These are phyloP conservation scores for Hypoxylon sp. DNA, from an alignment of 2,329 filamentous ascomycete genomes.

Conservation along the genomic window DNA sequence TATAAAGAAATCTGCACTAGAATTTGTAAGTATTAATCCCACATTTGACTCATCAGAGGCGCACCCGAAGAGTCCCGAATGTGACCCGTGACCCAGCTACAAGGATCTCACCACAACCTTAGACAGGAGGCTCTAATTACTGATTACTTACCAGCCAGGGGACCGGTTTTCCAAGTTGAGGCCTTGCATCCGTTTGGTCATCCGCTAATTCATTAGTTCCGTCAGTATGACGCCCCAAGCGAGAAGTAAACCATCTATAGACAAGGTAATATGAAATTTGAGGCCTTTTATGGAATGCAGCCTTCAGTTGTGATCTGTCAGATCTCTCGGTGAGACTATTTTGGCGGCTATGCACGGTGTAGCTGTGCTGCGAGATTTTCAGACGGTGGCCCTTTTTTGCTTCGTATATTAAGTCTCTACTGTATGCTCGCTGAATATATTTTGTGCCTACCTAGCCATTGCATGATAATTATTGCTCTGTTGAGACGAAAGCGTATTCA, in stretches of 20 bases:
- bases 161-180: slow-evolving; percentile 11
- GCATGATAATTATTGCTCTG: neutral
- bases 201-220: slow-evolving; percentile 13
- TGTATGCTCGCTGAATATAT: neutral
- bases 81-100: slow-evolving; percentile 26
- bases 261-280: slow-evolving; percentile 15
- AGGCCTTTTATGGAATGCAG: slow-evolving; percentile 31
- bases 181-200: neutral
- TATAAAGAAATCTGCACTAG: slow-evolving; percentile 5
- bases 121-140: slow-evolving; percentile 12
- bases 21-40: slow-evolving; percentile 21
- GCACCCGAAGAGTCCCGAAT: slow-evolving; percentile 29
- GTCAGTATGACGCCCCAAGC: neutral
- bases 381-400: neutral
- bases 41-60: slow-evolving; percentile 31
- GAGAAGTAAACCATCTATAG: slow-evolving; percentile 2
- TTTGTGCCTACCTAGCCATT: slow-evolving; percentile 2
- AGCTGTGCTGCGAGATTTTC: neutral
- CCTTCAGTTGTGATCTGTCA: slow-evolving; percentile 19
- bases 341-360: neutral
- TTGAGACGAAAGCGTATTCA: neutral
- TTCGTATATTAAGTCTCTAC: neutral
- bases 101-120: slow-evolving; percentile 10
- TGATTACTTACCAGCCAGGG: slow-evolving; percentile 3
- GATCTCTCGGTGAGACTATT: slow-evolving; percentile 6